These are phyloP conservation scores for Yamagishiella unicocca DNA, from an alignment of 139 green algal species.

Conservation along the genomic window DNA sequence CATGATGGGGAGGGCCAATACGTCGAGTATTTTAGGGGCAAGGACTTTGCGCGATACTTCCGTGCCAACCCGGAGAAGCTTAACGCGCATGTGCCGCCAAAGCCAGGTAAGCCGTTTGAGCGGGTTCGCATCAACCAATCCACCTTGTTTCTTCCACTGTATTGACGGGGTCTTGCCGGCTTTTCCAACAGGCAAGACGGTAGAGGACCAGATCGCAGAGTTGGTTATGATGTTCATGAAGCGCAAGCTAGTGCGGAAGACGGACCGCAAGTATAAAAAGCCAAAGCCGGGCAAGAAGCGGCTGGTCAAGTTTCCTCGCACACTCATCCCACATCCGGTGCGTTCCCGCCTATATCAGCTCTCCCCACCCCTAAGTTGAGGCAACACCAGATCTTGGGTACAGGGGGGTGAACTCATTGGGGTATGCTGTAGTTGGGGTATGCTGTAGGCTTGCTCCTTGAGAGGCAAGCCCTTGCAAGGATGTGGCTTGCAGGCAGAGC, in stretches of 20 bases:
- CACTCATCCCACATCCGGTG: constrained; percentile 49
- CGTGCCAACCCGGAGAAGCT: constrained; percentile 51
- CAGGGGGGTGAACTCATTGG: too few species aligned
- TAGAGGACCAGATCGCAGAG: constrained; percentile 54
- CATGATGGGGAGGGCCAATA: constrained; percentile 35
- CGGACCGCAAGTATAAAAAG: constrained; percentile 63
- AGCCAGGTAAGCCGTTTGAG: constrained; percentile 17
- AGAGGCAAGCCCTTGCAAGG: too few species aligned
- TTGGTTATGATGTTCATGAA: constrained; percentile 42
- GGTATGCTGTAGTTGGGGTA: too few species aligned
- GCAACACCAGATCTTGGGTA: too few species aligned
- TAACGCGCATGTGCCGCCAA: constrained; percentile 39
- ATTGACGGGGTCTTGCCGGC: too few species aligned
- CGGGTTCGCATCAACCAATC: background rate
- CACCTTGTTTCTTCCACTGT: background rate
- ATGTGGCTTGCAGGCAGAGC: too few species aligned
- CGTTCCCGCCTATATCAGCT: too few species aligned
- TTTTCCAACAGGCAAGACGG: constrained; percentile 27
- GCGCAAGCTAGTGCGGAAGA: constrained; percentile 45
- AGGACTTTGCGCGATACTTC: constrained; percentile 59
- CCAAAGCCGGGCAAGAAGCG: constrained; percentile 62
- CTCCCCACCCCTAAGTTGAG: too few species aligned
- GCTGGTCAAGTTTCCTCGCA: constrained; percentile 62
- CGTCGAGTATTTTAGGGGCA: constrained; percentile 58
- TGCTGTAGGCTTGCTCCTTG: too few species aligned